A percentile compares a stretch with the other conserved stretches of the same genome.
Evolutionary conservation across 2,329 filamentous ascomycete species (phyloP).

Genomic region (Nothophaeocryptopus gaeumannii): DNA sequence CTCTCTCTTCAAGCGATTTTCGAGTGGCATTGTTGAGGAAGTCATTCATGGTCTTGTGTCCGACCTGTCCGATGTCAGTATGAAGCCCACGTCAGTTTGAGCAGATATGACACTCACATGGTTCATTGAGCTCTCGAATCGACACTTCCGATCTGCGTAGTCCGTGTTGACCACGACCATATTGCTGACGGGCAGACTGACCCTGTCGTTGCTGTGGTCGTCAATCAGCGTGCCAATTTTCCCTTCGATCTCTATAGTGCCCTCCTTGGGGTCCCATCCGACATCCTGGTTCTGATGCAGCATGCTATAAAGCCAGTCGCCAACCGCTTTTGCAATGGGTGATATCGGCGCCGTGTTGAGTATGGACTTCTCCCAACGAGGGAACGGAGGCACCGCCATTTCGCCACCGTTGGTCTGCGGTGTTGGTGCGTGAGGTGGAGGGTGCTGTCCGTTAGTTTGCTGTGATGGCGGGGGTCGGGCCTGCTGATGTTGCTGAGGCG

Average conservation of each 20-base stretch:
- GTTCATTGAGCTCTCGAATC: slow-evolving; percentile 87
- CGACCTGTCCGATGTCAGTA: slow-evolving; percentile 51
- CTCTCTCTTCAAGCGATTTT: slow-evolving; percentile 17
- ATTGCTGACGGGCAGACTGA: slow-evolving; percentile 64
- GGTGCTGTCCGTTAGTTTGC: not conserved
- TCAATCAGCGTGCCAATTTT: slow-evolving; percentile 83
- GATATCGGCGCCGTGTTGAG: slow-evolving; percentile 26
- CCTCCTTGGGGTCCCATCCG: slow-evolving; percentile 57
- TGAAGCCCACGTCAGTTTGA: not conserved
- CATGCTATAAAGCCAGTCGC: slow-evolving; percentile 29
- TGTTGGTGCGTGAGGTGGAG: slow-evolving; percentile 3
- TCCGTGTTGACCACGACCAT: slow-evolving; percentile 66
- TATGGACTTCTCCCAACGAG: slow-evolving; percentile 33
- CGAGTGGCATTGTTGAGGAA: slow-evolving; percentile 71
- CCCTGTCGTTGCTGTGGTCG: slow-evolving; percentile 66
- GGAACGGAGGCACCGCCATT: not conserved
- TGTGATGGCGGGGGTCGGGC: slow-evolving; percentile 3
- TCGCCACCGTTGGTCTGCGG: slow-evolving; percentile 4
- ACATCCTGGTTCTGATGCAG: slow-evolving; percentile 48
- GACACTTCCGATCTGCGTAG: slow-evolving; percentile 50
- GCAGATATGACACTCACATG: slow-evolving; percentile 56
- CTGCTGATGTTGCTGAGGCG: too few relatives aligned
- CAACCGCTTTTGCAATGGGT: slow-evolving; percentile 23
- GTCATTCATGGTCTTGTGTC: slow-evolving; percentile 80
- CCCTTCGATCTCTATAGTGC: slow-evolving; percentile 88